Percentiles rank a stretch among this genome's conserved stretches.
phyloP scores from a whole-genome alignment of 129 eudicot species.

The Centaurea solstitialis region DNA sequence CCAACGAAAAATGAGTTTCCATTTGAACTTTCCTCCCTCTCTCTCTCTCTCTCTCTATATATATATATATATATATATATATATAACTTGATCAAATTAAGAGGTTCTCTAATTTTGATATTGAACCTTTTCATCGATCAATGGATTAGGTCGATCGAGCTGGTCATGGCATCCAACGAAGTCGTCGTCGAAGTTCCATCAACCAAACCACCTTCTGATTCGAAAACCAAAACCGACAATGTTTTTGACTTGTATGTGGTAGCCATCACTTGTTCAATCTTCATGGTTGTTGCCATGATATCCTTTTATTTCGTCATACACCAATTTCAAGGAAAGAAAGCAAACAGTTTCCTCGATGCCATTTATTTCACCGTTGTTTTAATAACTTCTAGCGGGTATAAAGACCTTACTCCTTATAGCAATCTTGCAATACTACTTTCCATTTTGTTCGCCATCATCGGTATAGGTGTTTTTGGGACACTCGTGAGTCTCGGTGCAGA shows the following conservation, averaged over 20 bases:
- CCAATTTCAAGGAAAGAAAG: not conserved
- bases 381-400: not conserved
- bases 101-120: too few relatives aligned
- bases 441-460: not conserved
- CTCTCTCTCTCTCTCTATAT: too few relatives aligned
- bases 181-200: conserved; percentile 4
- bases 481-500: not conserved
- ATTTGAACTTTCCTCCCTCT: too few relatives aligned
- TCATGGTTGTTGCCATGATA: not conserved
- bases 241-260: too few relatives aligned
- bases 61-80: too few relatives aligned
- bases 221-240: not conserved
- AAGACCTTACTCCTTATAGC: not conserved
- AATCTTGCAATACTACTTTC: not conserved
- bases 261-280: not conserved
- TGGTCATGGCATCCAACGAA: conserved; percentile 13
- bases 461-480: not conserved
- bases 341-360: not conserved
- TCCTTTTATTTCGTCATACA: not conserved
- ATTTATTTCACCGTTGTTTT: not conserved
- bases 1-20: too few relatives aligned
- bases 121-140: too few relatives aligned
- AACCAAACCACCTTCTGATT: not conserved
- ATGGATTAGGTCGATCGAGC: too few relatives aligned
- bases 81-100: too few relatives aligned